Evolutionary conservation across 305 asterid genomes (phyloP).

Genomic region (Fraxinus baroniana): DNA sequence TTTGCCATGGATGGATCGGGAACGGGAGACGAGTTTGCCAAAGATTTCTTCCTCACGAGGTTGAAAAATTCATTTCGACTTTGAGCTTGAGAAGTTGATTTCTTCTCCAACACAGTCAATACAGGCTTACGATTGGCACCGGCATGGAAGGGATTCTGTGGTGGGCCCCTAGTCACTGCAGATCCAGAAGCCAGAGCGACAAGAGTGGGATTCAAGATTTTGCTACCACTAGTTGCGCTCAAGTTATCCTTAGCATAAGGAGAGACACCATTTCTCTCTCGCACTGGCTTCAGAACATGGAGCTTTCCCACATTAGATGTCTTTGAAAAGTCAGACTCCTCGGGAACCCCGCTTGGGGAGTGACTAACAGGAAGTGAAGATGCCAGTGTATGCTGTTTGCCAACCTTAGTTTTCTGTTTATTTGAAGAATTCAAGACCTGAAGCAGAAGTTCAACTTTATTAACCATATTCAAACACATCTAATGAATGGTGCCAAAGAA

Average conservation of each 20-base stretch:
- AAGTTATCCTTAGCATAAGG: conserved; percentile 30
- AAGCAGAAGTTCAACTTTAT: conserved; percentile 11
- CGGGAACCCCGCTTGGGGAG: conserved; percentile 30
- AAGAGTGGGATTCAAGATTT: conserved; percentile 27
- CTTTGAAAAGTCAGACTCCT: conserved; percentile 36
- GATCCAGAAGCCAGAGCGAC: conserved; percentile 31
- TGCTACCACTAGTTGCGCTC: conserved; percentile 30
- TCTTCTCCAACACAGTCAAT: conserved; percentile 37
- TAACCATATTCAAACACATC: conserved; percentile 1
- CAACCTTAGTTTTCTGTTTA: conserved; percentile 37
- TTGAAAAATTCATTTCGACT: conserved; percentile 55
- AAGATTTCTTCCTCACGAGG: conserved; percentile 50
- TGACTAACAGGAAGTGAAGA: conserved; percentile 29
- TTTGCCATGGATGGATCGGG: conserved; percentile 30
- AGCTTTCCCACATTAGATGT: conserved; percentile 42
- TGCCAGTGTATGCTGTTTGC: conserved; percentile 30
- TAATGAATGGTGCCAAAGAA: background rate
- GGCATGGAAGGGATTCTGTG: conserved; percentile 27
- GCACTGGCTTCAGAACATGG: conserved; percentile 31
- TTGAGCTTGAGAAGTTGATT: conserved; percentile 41
- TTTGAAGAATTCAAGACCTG: conserved; percentile 40
- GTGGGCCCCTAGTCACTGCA: conserved; percentile 26
- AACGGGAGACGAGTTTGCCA: conserved; percentile 37
- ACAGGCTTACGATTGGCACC: conserved; percentile 35
- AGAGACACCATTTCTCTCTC: conserved; percentile 40